Conservation (phyloP, 805 yeast genomes). For the Lipomyces oligophaga region DNA sequence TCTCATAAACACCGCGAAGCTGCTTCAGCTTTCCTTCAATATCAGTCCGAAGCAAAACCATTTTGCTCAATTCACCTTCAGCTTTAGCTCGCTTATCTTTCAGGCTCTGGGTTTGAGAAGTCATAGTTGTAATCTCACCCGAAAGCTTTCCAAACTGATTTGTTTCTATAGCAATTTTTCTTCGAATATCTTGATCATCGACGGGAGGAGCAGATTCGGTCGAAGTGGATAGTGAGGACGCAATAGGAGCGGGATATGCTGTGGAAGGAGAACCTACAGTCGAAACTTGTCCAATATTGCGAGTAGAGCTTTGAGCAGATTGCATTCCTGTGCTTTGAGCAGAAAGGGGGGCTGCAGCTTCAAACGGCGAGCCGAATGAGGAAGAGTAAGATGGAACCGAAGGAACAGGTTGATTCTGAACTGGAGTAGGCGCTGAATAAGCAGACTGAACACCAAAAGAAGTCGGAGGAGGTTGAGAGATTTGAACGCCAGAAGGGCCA, state of each 20-base stretch:
- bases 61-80: constrained; percentile 68
- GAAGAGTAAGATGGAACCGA: background rate
- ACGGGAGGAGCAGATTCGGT: background rate
- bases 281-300: background rate
- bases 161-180: constrained; percentile 70
- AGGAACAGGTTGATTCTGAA: background rate
- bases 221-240: background rate
- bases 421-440: background rate
- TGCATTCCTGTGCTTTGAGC: background rate
- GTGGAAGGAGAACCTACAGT: constrained; percentile 1
- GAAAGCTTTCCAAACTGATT: constrained; percentile 83
- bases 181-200: constrained; percentile 49
- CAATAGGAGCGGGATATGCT: background rate
- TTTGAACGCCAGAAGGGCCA: no score
- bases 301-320: background rate
- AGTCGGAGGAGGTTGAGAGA: no score
- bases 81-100: constrained; percentile 71
- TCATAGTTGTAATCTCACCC: constrained; percentile 74
- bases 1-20: constrained; percentile 67
- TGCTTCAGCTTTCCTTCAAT: constrained; percentile 67
- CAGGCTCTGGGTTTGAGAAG: constrained; percentile 66
- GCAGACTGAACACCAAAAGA: background rate
- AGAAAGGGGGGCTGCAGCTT: background rate
- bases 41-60: constrained; percentile 62
- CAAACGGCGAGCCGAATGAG: background rate